phyloP scores from a whole-genome alignment of 2,329 filamentous ascomycete genomes.

The Blastomyces silverae region DNA sequence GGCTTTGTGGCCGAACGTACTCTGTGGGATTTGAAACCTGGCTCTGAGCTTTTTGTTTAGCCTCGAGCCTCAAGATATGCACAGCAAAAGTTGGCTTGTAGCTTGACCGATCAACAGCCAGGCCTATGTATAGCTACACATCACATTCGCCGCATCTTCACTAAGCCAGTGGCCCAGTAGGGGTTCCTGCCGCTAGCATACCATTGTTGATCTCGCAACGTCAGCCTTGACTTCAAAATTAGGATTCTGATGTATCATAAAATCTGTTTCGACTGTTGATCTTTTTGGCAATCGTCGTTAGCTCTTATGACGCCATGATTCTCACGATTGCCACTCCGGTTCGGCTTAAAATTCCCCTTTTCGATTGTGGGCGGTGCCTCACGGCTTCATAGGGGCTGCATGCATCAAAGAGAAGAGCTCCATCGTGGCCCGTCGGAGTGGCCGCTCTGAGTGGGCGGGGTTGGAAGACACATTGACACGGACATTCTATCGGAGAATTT shows the following conservation, averaged over 20 bases:
- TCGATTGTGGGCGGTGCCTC: neutral
- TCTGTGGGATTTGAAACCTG: too few species aligned
- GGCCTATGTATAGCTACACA: neutral
- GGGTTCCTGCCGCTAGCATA: neutral
- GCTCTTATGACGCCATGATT: neutral
- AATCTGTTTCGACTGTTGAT: neutral
- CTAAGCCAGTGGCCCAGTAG: neutral
- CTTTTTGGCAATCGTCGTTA: neutral
- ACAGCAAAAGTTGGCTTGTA: neutral
- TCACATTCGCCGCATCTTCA: neutral
- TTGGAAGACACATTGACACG: neutral
- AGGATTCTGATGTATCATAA: constrained; percentile 7
- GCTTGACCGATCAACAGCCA: neutral
- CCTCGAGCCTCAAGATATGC: neutral
- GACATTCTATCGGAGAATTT: neutral
- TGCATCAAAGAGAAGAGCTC: neutral
- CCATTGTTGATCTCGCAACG: neutral
- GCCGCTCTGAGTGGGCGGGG: neutral
- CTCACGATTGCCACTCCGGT: neutral
- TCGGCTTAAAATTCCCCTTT: neutral
- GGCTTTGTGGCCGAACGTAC: too few species aligned
- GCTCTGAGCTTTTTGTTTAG: neutral
- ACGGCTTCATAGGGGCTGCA: neutral
- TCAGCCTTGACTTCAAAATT: neutral
- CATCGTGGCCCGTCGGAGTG: neutral